Percentiles rank a stretch among this genome's conserved stretches.
Conservation (phyloP, 2,329 filamentous ascomycete genomes). For the Bipolaris oryzae region DNA sequence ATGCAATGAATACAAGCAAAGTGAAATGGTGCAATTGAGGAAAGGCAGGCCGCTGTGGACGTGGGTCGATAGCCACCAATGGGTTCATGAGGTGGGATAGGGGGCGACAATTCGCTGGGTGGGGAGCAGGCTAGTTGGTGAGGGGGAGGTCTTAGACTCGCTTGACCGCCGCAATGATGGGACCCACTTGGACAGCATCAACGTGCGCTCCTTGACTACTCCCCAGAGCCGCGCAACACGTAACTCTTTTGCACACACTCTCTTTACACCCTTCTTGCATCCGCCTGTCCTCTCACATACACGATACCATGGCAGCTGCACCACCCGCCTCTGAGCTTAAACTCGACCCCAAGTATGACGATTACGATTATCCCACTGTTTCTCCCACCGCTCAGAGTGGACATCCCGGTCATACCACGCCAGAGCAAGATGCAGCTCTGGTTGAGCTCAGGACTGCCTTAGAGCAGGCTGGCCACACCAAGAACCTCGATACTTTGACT, state of each 20-base stretch:
- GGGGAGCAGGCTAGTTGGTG: conserved; percentile 14
- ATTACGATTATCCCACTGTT: conserved; percentile 90
- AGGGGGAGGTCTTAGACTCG: conserved; percentile 23
- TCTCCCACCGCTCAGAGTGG: conserved; percentile 73
- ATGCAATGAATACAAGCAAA: conserved; percentile 5
- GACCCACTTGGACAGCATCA: conserved; percentile 37
- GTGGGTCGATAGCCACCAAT: conserved; percentile 7
- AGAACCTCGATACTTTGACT: conserved; percentile 89
- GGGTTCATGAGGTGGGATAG: conserved; percentile 19
- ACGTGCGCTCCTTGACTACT: conserved; percentile 26
- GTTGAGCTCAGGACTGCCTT: conserved; percentile 83
- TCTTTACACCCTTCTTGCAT: conserved; percentile 5
- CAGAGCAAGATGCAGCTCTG: conserved; percentile 87
- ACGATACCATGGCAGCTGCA: conserved; percentile 40
- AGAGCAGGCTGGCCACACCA: conserved; percentile 79
- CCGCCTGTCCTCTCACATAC: conserved; percentile 11
- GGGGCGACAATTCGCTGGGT: conserved; percentile 14
- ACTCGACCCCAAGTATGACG: conserved; percentile 88
- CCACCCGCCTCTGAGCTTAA: conserved; percentile 45
- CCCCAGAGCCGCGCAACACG: conserved; percentile 15
- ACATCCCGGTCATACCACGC: conserved; percentile 85
- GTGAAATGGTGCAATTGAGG: not conserved
- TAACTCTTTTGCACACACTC: conserved; percentile 4
- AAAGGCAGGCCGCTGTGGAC: not conserved
- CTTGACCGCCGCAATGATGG: conserved; percentile 21